Evolutionary conservation across 805 yeast species (phyloP).

Genomic region (Hanseniaspora guilliermondii): DNA sequence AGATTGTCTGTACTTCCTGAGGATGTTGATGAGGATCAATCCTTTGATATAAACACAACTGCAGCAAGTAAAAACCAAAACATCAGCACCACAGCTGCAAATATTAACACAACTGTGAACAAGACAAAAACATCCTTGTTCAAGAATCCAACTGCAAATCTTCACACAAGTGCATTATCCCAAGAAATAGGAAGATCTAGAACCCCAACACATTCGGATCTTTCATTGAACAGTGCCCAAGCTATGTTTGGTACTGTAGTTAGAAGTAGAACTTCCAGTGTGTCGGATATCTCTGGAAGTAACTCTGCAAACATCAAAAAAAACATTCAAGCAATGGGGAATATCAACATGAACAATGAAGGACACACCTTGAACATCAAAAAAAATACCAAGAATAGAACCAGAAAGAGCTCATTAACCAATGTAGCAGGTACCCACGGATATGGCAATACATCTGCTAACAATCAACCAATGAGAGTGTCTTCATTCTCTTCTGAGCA

Average conservation of each 20-base stretch:
- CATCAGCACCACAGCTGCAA: neutral
- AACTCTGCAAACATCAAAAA: constrained; percentile 11
- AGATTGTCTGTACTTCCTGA: constrained; percentile 56
- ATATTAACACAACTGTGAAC: neutral
- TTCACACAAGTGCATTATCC: neutral
- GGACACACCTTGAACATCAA: constrained; percentile 1
- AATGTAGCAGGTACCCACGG: neutral
- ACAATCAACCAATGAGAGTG: neutral
- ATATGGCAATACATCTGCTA: neutral
- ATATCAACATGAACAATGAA: neutral
- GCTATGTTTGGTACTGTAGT: constrained; percentile 2
- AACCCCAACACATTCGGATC: constrained; percentile 4
- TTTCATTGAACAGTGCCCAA: neutral
- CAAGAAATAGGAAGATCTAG: constrained; percentile 12
- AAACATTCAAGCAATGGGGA: neutral
- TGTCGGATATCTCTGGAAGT: constrained; percentile 7
- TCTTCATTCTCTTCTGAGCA: constrained; percentile 12
- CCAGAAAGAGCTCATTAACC: neutral
- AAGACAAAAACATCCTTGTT: constrained; percentile 11
- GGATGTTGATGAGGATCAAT: constrained; percentile 19
- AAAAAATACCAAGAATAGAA: neutral
- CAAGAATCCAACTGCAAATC: neutral
- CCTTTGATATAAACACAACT: neutral
- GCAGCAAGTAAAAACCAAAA: neutral
- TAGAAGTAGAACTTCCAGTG: constrained; percentile 12